A percentile compares a stretch with the other conserved stretches of the same genome.
Evolutionary conservation across 2,329 filamentous ascomycete species (phyloP).

Genomic region (Claviceps monticola): DNA sequence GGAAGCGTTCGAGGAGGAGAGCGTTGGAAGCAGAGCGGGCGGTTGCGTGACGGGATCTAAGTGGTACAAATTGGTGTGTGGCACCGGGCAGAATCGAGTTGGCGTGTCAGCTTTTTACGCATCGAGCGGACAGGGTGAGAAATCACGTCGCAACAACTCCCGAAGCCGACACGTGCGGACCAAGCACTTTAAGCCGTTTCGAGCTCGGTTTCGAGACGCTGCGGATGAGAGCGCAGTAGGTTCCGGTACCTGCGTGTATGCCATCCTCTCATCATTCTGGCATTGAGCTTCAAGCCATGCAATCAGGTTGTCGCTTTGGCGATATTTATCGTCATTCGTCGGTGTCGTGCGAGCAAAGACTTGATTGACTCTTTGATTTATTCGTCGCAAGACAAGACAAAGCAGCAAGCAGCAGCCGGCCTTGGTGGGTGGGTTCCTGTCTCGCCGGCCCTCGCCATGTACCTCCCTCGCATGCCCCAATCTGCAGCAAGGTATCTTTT

Average conservation of each 20-base stretch:
- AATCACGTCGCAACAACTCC: not conserved
- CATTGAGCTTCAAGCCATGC: not conserved
- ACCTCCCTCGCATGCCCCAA: constrained; percentile 2
- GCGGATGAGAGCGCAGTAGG: not conserved
- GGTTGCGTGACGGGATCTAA: constrained; percentile 4
- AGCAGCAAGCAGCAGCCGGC: not conserved
- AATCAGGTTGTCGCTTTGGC: not conserved
- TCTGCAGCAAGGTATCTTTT: constrained; percentile 6
- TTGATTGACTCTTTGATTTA: too few species aligned
- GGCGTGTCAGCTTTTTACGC: too few species aligned
- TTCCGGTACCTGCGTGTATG: not conserved
- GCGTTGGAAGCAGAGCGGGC: constrained; percentile 5
- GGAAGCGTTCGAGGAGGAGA: constrained; percentile 3
- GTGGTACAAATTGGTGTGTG: constrained; percentile 1
- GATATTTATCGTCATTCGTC: not conserved
- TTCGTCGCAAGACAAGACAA: not conserved
- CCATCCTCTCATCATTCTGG: not conserved
- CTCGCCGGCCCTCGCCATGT: not conserved
- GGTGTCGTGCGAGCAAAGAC: not conserved
- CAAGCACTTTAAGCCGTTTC: not conserved
- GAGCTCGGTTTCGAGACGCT: not conserved
- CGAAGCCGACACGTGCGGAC: not conserved
- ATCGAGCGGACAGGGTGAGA: not conserved
- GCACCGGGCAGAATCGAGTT: too few species aligned
- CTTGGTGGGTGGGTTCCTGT: not conserved